Evolutionary conservation across 2,329 filamentous ascomycete genomes (phyloP), one percentile per base, ranked within the genome.

Genomic region (Remersonia thermophila): DNA sequence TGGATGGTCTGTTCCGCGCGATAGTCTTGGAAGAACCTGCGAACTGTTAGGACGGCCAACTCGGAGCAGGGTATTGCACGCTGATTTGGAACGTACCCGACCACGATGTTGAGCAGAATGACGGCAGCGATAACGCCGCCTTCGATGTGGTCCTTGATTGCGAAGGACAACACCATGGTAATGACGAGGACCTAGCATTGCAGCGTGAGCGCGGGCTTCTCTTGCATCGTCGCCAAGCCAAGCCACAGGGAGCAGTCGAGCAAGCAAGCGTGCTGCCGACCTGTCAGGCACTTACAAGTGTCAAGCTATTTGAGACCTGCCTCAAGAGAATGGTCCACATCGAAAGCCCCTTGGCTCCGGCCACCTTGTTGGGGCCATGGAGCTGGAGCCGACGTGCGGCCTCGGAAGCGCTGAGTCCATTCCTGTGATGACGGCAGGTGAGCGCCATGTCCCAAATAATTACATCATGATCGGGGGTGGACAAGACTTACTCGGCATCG

Each of bases 251-350:
- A 23, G 20, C 20, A 23, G 20, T 23, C 20, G 9, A 23, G 20
- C 20, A 9, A 6, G 20, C 5, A 9, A 23, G 20, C 20, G 9
- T 6, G 20, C 20, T 23, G 20, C 20, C 20, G 5, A 23, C 20
- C 20, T 23, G 20, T 23, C 9, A 16, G 15, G 16, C 18, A 35
- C 41, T 39, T 36, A 46, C 47, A 39, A 80, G 66, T 45, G 80
- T 84, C 59, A 84, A 64, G 62, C 78, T 81, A 62, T 84, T 84
- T 47, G 79, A 81, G 49, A 83, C 71, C 63, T 84, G 80, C 54
- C 78, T 80, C 60, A 84, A 59, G 61, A 84, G 69, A 62, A 84
- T 81, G 62, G 80, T 73, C 73, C 77, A 82, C 59, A 79, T 52
- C 58, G 79, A 83, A 61, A 80, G 61, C 58, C 77, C 74, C 61